Base-by-base conservation (phyloP, 768 basidiomycete species). In the Mycena indigotica region DNA sequence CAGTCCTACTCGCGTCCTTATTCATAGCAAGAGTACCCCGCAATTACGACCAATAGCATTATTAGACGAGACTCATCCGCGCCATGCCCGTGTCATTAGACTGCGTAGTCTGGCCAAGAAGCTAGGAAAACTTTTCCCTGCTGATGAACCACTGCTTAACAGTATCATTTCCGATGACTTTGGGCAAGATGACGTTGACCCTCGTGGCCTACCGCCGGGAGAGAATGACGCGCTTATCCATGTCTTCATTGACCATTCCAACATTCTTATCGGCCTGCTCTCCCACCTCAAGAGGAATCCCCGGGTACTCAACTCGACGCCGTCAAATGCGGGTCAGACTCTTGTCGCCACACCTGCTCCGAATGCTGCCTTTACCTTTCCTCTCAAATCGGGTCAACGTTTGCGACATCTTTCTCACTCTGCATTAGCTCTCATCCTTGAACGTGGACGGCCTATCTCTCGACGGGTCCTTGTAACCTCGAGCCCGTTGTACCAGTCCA, bases 231-330 rank as follows among this genome's bases (percentile, higher is more conserved):
- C 61, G 23, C 55, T 69, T 60, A 70, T 76, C 65, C 74, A 79
- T 58, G 70, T 76, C 55, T 78, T 79, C 59, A 67, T 77, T 24
- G 58, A 46, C 64, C 93, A 92, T 63, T 94, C 92, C 16, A 95
- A 95, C 68, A 93, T 95, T 60, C 82, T 94, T 45, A 86, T 95
- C 58, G 92, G 92, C 29, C 80, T 93, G 53, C 69, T 93, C n/a
- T 83, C 79, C 26, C 84, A 88, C 70, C 71, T 89, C 51, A 86
- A 84, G 68, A 84, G 80, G 54, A 77, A 83, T 60, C 73, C 77
- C n/a, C 74, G 72, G 32, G 75, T 72, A 5, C 53, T 65, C 28
- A 58, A 52, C 32, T 48, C 62, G 3, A 55, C 56, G 12, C 35
- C 65, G 3, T 52, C 57, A 25, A 13, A 26, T 5, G 19, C 46